Evolutionary conservation across 805 yeast species (phyloP), one percentile per base, ranked within the genome.

Genomic region (Pichia nakasei): DNA sequence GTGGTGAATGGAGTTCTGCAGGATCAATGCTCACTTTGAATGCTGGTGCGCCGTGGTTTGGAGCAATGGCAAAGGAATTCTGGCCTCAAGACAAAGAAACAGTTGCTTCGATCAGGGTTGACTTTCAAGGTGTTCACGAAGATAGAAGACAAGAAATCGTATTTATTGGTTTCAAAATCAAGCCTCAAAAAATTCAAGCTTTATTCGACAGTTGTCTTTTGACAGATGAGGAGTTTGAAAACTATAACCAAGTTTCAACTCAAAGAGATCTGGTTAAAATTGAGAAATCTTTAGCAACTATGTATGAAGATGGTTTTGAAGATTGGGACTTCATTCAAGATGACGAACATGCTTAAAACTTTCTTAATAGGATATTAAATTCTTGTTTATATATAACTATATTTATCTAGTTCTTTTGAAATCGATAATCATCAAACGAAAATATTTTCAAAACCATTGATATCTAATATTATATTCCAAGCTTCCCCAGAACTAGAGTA

Each of bases 141-240:
- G 75, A 71, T 44, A 60, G 74, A 37, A 55, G 72, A 37, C 69
- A 71, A 46, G 75, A 71, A 48, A 46, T 71, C 21, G 75, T 71
- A 1, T 65, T 70, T 44, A 70, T 71, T 47, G 75, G 75, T 2
- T 53, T 67, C 18, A 53, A 58, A 12, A 50, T 70, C 5, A 56
- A 68, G 41, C 55, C 57, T 38, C 45, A 41, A 4, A 53, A 50
- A 12, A 47, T 70, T 8, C 51, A 60, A 9, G 48, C 57, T 32
- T 61, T 47, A 2, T 48, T 71, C 37, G 69, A 71, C 45, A 41
- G 51, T 8, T 70, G 75, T 49, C 56, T 71, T 41, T 48, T 71
- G 33, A 65, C 57, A 7, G 72, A 70, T 42, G 57, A 59, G 18
- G 75, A 71, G 46, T 62, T 48, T 45, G 51, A 44, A 3, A 43